Base-by-base conservation (phyloP, 1,284 basidiomycete genomes). In the Cryptococcus sp. region DNA sequence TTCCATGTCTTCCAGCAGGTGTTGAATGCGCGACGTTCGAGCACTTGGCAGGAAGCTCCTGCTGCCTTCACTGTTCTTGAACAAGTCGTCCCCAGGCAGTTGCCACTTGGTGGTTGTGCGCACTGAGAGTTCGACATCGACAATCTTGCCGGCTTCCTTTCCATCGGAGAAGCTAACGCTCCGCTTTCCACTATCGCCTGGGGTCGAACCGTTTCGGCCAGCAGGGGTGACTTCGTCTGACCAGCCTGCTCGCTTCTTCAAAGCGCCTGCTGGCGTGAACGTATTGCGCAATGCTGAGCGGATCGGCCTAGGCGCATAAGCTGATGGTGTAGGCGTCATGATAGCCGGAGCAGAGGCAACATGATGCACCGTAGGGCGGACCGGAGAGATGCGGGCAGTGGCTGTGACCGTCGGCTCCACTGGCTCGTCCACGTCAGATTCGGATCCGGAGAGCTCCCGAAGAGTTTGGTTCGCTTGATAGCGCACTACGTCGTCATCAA, bases 151-250 rank as follows among this genome's bases (percentile, higher is more conserved):
- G 44, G 88, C 87, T 59, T 84, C 84, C 71, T 88, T 89, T 5
- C 93, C 92, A 72, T 97, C 93, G 19, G 91, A 94, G 79, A 97
- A 97, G 75, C 91, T 93, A 53, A 97, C 93, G 47, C 90, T 93
- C 35, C 93, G 85, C 25, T 87, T 85, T 5, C 59, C 60, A 42
- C 68, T 70, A 35, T 59, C 59, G 27, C 60, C 67, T 38, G 61
- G 61, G 0, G 61, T 62, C 20, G 41, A 50, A 16, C 57, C 61
- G 11, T 45, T 45, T 20, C 57, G 31, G 13, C 54, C 60, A 19
- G 22, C 50, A 8, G 65, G 62, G 1, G 75, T 77, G 19, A 72
- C 56, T 44, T 73, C 70, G 25, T 69, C 64, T 20, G 71, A 70
- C 73, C 73, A 77, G 10, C 68, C 69, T 0, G 75, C 63, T 7